Conservation (phyloP, 78 protist genomes). For the Pelomyxa schiedti region DNA sequence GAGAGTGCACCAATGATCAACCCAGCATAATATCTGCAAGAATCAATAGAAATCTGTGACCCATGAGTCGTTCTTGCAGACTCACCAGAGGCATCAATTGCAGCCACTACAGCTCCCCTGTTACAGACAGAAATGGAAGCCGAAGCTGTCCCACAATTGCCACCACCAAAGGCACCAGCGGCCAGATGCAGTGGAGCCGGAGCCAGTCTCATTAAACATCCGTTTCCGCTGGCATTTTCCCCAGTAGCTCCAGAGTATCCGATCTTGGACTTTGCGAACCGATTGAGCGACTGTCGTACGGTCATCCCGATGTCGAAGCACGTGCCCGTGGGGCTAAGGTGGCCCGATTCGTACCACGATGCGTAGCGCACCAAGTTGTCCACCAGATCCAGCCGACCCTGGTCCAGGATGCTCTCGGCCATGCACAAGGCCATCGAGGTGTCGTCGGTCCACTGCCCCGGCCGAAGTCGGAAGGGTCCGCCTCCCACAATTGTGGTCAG, state of each 20-base stretch:
- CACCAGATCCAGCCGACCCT: not conserved
- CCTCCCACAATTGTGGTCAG: slow-evolving; percentile 17
- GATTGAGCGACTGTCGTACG: not conserved
- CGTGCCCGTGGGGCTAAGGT: slow-evolving; percentile 18
- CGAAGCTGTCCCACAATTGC: not conserved
- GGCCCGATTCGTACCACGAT: slow-evolving; percentile 19
- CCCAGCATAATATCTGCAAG: slow-evolving; percentile 18
- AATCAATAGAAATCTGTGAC: not conserved
- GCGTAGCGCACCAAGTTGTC: slow-evolving; percentile 6
- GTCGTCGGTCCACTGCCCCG: slow-evolving; percentile 24
- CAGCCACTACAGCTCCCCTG: not conserved
- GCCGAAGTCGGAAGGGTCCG: slow-evolving; percentile 15
- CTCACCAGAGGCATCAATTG: not conserved
- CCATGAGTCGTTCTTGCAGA: slow-evolving; percentile 11
- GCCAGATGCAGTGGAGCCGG: slow-evolving; percentile 21
- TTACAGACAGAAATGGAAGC: not conserved
- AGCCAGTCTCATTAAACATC: slow-evolving; percentile 22
- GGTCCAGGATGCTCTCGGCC: slow-evolving; percentile 26
- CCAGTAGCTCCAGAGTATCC: not conserved
- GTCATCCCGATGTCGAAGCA: slow-evolving; percentile 32
- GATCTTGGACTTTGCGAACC: not conserved
- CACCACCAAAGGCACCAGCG: not conserved
- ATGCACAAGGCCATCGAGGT: slow-evolving; percentile 25
- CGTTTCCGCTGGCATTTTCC: slow-evolving; percentile 19
- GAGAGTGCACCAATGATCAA: slow-evolving; percentile 12